Base-by-base conservation (phyloP, 768 basidiomycete species). In the Hypholoma fasciculare region DNA sequence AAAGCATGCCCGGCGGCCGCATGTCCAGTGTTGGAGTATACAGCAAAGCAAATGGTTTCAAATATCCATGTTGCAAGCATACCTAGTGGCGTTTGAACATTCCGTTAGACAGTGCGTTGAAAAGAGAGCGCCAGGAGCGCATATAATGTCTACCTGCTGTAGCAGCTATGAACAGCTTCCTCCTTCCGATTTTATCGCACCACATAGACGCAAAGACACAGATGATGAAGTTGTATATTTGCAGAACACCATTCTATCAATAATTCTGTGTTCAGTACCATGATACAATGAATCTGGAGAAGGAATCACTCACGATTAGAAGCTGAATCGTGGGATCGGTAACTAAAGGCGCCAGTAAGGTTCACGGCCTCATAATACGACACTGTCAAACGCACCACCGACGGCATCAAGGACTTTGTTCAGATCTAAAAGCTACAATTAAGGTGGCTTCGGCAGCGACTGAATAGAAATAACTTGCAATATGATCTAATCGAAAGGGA, bases 11-110 rank as follows among this genome's bases (percentile, higher is more conserved):
- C 80, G 1, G 82, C 78, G 9, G 65, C 61, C 20, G 72, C 59
- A 26, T 73, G 64, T 8, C 76, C 71, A 55, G 73, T 80, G 54
- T 76, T 65, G 0, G 81, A 69, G 48, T 66, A 68, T 4, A 67
- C 40, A 0, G 68, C 64, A 26, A 82, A 82, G 65, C 81, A 84
- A 19, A 82, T 67, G 0, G 83, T 85, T 67, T 87, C 86, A 9
- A 81, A 66, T 30, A 69, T 78, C 74, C 82, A 87, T 64, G 80
- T 81, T 11, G 83, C 39, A 4, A 80, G 67, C 82, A 87, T 85
- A 14, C 72, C 74, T 70, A 48, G 13, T n/a, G 39, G 30, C 16
- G 19, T 17, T 9, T n/a, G 12, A 23, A 14, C 12, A 26, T 7
- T 4, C 38, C 30, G 27, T 49, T 19, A 57, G 49, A 20, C 9